Conservation (phyloP, 345 rosid species). For the Populus euphratica region DNA sequence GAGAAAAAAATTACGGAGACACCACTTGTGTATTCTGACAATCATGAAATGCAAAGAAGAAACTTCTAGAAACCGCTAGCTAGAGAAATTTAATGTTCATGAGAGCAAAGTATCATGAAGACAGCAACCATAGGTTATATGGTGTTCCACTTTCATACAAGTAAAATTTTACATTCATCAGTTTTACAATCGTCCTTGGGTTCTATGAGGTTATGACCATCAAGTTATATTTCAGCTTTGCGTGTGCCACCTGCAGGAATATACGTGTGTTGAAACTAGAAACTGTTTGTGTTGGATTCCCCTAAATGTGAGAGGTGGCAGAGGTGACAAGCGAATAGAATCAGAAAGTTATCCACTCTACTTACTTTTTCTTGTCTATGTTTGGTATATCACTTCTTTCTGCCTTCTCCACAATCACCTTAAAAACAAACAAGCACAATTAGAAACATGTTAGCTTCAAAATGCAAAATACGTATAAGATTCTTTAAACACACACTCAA, state of each 20-base stretch:
- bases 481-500: background rate
- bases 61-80: too few species aligned
- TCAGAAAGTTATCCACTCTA: background rate
- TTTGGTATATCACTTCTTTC: conserved; percentile 92
- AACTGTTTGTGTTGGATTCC: background rate
- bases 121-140: background rate
- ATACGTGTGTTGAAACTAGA: background rate
- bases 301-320: background rate
- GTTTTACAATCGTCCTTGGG: background rate
- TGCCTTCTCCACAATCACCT: conserved; percentile 97
- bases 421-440: conserved; percentile 11
- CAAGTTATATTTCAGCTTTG: background rate
- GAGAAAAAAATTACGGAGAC: background rate
- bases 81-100: too few species aligned
- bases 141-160: background rate
- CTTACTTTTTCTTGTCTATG: conserved; percentile 94
- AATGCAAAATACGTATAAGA: background rate
- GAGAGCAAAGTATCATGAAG: too few species aligned
- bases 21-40: background rate
- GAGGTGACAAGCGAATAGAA: background rate
- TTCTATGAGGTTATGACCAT: background rate
- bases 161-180: background rate
- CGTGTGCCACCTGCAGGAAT: background rate
- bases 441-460: conserved; percentile 9
- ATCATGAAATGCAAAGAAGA: background rate